These are phyloP conservation scores for Grammothele lineata DNA, from an alignment of 768 basidiomycete species.

Conservation along the genomic window DNA sequence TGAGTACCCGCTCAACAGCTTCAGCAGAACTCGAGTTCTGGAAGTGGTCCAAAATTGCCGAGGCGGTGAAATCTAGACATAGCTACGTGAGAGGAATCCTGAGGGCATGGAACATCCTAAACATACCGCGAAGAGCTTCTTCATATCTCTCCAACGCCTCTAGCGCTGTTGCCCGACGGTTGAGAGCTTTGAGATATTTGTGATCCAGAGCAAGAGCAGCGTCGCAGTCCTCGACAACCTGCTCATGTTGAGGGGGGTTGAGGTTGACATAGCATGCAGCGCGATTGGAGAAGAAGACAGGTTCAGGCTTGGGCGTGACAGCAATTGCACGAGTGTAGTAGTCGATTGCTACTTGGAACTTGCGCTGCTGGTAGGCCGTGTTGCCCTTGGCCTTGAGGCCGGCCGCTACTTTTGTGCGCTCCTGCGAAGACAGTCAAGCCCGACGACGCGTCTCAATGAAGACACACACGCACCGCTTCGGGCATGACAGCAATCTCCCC, in stretches of 20 bases:
- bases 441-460: background rate
- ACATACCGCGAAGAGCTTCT: constrained; percentile 75
- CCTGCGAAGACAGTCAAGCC: constrained; percentile 35
- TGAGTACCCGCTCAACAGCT: constrained; percentile 89
- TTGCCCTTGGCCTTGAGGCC: constrained; percentile 72
- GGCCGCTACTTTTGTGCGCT: constrained; percentile 58
- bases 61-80: constrained; percentile 85
- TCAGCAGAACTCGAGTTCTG: constrained; percentile 72
- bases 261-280: constrained; percentile 97
- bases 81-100: background rate
- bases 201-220: constrained; percentile 79
- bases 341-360: constrained; percentile 55
- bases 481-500: constrained; percentile 58
- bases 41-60: constrained; percentile 93
- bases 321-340: constrained; percentile 74
- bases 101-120: background rate
- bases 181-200: constrained; percentile 86
- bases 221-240: constrained; percentile 86
- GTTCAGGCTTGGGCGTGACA: constrained; percentile 73
- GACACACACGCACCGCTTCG: constrained; percentile 41
- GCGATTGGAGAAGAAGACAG: constrained; percentile 95
- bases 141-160: constrained; percentile 72
- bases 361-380: constrained; percentile 57
- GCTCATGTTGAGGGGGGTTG: constrained; percentile 76
- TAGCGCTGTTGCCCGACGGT: constrained; percentile 81